Base-by-base conservation (phyloP, 2,329 filamentous ascomycete species). In the Uncinocarpus reesii region DNA sequence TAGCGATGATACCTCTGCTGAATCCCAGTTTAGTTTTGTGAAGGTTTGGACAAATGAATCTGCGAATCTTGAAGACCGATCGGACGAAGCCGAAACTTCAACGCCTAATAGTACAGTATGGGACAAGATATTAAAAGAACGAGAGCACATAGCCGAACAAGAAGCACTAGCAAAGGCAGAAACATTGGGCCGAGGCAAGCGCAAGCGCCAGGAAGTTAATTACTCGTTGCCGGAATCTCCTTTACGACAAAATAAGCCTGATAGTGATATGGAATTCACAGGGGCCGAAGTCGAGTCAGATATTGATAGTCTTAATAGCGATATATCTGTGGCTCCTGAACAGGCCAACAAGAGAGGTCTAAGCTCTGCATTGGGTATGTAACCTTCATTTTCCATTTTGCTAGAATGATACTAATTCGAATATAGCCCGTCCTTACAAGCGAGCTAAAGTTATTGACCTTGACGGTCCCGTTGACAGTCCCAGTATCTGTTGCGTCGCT, bases 31-130 rank as follows among this genome's bases (percentile, higher is more conserved):
- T 63, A 86, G 84, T 3, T 86, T 92, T 65, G 90, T 90, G 32
- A 79, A 86, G 37, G 83, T 98, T 1, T 98, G 92, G 92, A 84
- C 83, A 3, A 93, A 94, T 58, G 84, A 93, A 29, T 78, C 80
- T 55, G 79, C 77, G 6, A 71, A 73, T 0, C 71, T 94, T 4
- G 76, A 81, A 42, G 81, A 84, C 15, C 74, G 78, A 20, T 62
- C 84, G 18, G 72, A 78, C 37, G 71, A 74, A 34, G 54, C 60
- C 1, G 71, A 77, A 21, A 74, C 77, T 5, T 70, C 75, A 4
- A 63, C 72, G 6, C 72, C 81, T 7, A 81, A 81, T 58, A 75
- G 78, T 11, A 81, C 79, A 29, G 79, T 93, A 0, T 98, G 93
- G 93, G 88, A 94, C 47, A 83, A 82, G 57, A 95, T 98, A 51